Conservation (phyloP, 148 eudicot species). For the Chenopodium berlandieri region DNA sequence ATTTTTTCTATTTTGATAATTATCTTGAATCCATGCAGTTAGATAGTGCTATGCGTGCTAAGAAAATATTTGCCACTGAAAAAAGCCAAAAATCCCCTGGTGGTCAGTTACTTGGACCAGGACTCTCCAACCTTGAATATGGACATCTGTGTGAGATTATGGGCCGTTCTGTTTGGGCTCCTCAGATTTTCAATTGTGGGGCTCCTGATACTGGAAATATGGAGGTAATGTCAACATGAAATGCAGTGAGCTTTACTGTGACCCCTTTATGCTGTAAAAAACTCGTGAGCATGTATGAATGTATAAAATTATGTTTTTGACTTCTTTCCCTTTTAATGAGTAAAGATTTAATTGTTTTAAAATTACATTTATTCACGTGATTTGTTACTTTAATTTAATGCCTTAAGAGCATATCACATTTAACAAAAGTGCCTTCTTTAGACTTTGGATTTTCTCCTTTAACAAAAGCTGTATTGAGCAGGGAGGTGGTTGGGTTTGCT, state of each 20-base stretch:
- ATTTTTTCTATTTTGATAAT: background rate
- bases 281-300: no score
- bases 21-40: slow-evolving; percentile 40
- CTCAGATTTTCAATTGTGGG: slow-evolving; percentile 96
- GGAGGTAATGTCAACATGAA: slow-evolving; percentile 58
- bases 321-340: no score
- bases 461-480: no score
- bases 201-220: slow-evolving; percentile 99
- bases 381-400: no score
- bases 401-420: no score
- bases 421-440: no score
- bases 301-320: no score
- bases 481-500: no score
- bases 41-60: slow-evolving; percentile 88
- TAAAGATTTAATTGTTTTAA: no score
- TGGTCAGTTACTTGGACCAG: slow-evolving; percentile 62
- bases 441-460: no score
- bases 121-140: slow-evolving; percentile 94
- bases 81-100: slow-evolving; percentile 31
- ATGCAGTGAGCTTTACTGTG: background rate
- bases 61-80: slow-evolving; percentile 55
- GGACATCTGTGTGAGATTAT: slow-evolving; percentile 95
- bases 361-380: no score
- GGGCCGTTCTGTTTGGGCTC: slow-evolving; percentile 97
- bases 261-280: no score